These are phyloP conservation scores for Acer yangbiense DNA, from an alignment of 345 rosid species.

Conservation along the genomic window DNA sequence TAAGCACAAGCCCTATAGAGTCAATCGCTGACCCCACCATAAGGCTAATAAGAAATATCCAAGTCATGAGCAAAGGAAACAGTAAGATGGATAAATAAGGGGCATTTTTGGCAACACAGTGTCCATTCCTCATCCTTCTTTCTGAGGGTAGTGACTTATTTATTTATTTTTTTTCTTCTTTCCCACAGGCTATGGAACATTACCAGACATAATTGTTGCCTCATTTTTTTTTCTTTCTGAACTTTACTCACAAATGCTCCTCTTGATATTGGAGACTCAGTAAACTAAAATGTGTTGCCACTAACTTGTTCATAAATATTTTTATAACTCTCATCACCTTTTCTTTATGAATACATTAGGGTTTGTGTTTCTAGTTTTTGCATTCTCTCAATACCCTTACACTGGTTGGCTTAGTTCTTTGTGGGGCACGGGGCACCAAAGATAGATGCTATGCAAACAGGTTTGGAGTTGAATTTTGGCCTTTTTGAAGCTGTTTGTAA, in stretches of 20 bases:
- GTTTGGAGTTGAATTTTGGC: not conserved
- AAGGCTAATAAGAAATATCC: no score
- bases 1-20: no score
- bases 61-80: no score
- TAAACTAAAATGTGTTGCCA: not conserved
- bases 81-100: no score
- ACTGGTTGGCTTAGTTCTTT: not conserved
- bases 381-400: not conserved
- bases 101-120: no score
- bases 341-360: not conserved
- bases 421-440: no score
- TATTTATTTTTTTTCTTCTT: not conserved
- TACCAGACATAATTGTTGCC: not conserved
- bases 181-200: not conserved
- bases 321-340: not conserved
- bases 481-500: not conserved
- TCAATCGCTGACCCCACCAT: no score
- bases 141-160: not conserved
- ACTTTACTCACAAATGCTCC: not conserved
- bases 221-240: not conserved
- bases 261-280: not conserved
- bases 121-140: not conserved
- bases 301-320: not conserved
- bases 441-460: no score
- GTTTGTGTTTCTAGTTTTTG: not conserved